Conservation (phyloP, 805 yeast species). For the Debaryomyces hansenii region DNA sequence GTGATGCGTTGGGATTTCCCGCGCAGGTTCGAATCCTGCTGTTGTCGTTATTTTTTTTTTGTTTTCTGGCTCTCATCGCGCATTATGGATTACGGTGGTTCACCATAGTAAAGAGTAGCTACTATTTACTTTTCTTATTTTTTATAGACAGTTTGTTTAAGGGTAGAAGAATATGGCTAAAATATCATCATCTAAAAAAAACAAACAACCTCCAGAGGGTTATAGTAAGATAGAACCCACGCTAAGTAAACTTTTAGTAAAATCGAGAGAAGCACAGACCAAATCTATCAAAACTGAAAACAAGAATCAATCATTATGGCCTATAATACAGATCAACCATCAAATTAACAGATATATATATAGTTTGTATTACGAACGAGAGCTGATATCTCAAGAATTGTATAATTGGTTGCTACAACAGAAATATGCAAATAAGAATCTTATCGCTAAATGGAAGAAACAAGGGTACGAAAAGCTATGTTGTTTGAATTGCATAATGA, state of each 20-base stretch:
- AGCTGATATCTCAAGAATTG: slow-evolving; percentile 62
- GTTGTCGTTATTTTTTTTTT: slow-evolving; percentile 43
- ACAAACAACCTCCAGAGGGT: slow-evolving; percentile 69
- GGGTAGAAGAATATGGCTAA: slow-evolving; percentile 42
- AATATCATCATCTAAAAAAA: slow-evolving; percentile 36
- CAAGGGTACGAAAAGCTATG: slow-evolving; percentile 86
- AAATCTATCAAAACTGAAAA: slow-evolving; percentile 38
- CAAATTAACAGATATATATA: slow-evolving; percentile 76
- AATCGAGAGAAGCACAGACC: slow-evolving; percentile 51
- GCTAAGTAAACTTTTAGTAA: slow-evolving; percentile 54
- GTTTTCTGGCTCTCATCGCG: slow-evolving; percentile 12
- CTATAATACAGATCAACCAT: slow-evolving; percentile 66
- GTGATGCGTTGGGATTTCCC: slow-evolving; percentile 32
- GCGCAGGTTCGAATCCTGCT: slow-evolving; percentile 65
- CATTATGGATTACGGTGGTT: neutral
- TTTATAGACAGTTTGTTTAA: too few relatives aligned
- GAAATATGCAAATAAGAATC: slow-evolving; percentile 61
- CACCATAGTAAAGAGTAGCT: neutral
- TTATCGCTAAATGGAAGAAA: slow-evolving; percentile 81
- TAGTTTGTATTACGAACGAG: slow-evolving; percentile 68
- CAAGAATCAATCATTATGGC: slow-evolving; percentile 67
- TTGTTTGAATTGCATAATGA: slow-evolving; percentile 75
- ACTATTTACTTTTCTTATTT: too few relatives aligned
- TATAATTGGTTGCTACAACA: slow-evolving; percentile 74
- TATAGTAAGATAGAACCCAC: slow-evolving; percentile 69